Evolutionary conservation across 306 rosid species (phyloP).

Genomic region (Cucumis melo): DNA sequence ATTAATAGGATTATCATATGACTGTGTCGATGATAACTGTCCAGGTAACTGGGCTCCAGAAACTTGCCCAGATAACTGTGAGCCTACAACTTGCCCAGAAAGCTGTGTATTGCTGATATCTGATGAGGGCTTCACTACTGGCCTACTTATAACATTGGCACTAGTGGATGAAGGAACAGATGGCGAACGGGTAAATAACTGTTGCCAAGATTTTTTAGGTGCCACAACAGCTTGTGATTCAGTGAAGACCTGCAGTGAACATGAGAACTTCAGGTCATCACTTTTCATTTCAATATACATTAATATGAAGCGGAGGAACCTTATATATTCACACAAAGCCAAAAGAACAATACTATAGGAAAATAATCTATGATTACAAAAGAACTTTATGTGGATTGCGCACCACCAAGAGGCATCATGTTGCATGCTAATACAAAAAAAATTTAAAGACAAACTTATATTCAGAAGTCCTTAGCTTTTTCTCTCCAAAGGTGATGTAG

Average conservation of each 20-base stretch:
- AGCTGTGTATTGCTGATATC: constrained; percentile 43
- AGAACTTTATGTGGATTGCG: not conserved
- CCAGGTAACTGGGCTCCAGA: constrained; percentile 28
- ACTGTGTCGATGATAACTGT: constrained; percentile 40
- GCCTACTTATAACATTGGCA: constrained; percentile 78
- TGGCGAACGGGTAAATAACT: constrained; percentile 73
- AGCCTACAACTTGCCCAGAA: constrained; percentile 24
- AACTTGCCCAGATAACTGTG: constrained; percentile 6
- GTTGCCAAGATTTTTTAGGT: constrained; percentile 94
- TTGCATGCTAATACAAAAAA: not conserved
- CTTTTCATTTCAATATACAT: constrained; percentile 2
- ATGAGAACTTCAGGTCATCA: constrained; percentile 9
- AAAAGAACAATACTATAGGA: not conserved
- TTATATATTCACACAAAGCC: not conserved
- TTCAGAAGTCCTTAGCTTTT: not conserved
- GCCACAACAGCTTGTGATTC: constrained; percentile 49
- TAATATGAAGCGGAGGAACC: not conserved
- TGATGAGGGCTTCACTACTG: constrained; percentile 49
- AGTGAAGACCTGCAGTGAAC: constrained; percentile 54
- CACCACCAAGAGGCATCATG: not conserved
- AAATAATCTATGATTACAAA: not conserved
- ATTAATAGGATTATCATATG: constrained; percentile 70
- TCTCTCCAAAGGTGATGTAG: not conserved
- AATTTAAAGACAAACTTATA: not conserved
- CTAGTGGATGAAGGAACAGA: constrained; percentile 44